Conservation (phyloP, 75 land plant species). For the Cryptomeria japonica region DNA sequence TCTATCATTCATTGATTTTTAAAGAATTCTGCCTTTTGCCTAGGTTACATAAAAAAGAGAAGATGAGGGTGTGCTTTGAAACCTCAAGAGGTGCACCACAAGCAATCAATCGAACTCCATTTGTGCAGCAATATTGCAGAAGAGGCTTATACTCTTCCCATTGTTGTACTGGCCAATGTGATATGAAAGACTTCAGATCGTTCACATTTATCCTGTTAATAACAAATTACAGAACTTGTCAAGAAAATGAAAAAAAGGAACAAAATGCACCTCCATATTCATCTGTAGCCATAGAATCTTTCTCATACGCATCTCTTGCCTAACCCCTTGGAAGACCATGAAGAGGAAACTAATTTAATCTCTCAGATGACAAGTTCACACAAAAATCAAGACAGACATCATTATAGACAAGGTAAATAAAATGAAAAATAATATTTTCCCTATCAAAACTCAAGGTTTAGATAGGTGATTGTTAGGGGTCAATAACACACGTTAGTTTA, state of each 20-base stretch:
- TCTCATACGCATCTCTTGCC: neutral
- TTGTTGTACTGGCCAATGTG: conserved; percentile 67
- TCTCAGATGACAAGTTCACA: neutral
- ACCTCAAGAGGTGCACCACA: conserved; percentile 93
- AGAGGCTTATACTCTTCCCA: conserved; percentile 88
- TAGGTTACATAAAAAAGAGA: conserved; percentile 1
- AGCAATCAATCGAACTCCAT: conserved; percentile 78
- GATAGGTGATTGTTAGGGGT: neutral
- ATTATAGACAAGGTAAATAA: neutral
- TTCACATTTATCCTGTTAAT: conserved; percentile 69
- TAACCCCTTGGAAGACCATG: neutral
- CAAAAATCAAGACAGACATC: neutral
- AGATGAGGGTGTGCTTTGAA: neutral
- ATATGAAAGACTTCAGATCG: conserved; percentile 45
- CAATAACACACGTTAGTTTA: no score
- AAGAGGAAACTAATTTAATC: neutral
- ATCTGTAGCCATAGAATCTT: neutral
- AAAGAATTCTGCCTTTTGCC: neutral
- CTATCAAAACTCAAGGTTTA: neutral
- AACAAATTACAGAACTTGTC: neutral
- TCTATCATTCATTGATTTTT: neutral
- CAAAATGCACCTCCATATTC: neutral
- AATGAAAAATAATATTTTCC: neutral
- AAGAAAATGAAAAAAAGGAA: neutral
- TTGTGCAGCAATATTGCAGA: conserved; percentile 71